These are phyloP conservation scores for Raffaelea arxii DNA, from an alignment of 2,329 filamentous ascomycete genomes.

Conservation along the genomic window DNA sequence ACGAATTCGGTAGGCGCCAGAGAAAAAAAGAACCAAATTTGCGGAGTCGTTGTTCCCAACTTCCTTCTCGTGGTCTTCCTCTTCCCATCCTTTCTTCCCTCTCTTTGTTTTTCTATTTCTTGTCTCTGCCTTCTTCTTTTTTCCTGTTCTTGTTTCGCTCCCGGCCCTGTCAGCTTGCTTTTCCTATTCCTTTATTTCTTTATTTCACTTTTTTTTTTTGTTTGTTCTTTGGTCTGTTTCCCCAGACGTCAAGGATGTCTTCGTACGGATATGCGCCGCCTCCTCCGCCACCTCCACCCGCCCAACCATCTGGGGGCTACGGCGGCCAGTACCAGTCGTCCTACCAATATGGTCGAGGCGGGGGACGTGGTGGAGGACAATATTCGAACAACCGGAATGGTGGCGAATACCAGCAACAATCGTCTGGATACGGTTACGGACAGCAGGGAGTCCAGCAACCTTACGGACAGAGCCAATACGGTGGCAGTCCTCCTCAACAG, in stretches of 20 bases:
- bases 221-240: neutral
- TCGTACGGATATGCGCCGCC: slow-evolving; percentile 45
- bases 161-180: too few species aligned
- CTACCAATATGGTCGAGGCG: slow-evolving; percentile 25
- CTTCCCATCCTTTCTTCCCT: neutral
- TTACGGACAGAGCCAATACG: slow-evolving; percentile 19
- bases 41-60: too few species aligned
- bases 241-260: slow-evolving; percentile 28
- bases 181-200: neutral
- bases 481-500: slow-evolving; percentile 17
- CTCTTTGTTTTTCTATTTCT: neutral
- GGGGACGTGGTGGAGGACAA: slow-evolving; percentile 30
- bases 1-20: too few species aligned
- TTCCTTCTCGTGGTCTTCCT: too few species aligned
- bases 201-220: neutral
- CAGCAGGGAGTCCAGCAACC: slow-evolving; percentile 20
- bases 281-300: slow-evolving; percentile 32
- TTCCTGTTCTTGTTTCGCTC: neutral
- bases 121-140: neutral
- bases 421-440: slow-evolving; percentile 32
- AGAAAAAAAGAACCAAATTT: too few species aligned
- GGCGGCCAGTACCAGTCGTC: slow-evolving; percentile 26
- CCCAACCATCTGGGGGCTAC: slow-evolving; percentile 25
- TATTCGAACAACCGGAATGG: slow-evolving; percentile 26
- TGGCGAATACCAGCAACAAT: slow-evolving; percentile 32